Evolutionary conservation across 345 rosid species (phyloP).

Genomic region (Carallia brachiata): DNA sequence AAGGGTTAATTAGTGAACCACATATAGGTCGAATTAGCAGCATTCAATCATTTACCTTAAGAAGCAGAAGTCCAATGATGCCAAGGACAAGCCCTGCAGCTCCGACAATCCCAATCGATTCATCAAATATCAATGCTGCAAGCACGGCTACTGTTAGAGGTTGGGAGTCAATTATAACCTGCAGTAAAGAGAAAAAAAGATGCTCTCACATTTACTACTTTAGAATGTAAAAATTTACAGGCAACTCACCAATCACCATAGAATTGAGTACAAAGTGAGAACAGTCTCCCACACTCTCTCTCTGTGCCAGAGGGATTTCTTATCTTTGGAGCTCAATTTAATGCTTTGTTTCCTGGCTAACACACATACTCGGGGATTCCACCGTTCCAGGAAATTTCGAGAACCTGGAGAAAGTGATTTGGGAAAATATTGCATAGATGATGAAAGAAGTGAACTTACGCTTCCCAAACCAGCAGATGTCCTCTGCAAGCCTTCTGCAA

Average conservation of each 20-base stretch:
- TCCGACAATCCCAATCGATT: slow-evolving; percentile 77
- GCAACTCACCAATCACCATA: background rate
- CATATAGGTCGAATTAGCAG: background rate
- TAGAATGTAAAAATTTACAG: background rate
- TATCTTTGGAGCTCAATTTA: background rate
- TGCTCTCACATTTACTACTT: background rate
- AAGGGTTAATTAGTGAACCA: too few species aligned
- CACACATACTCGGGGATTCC: background rate
- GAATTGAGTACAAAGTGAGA: background rate
- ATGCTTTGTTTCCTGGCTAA: background rate
- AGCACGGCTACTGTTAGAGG: slow-evolving; percentile 88
- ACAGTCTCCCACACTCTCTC: background rate
- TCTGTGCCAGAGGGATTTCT: background rate
- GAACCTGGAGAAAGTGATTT: background rate
- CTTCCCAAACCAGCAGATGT: slow-evolving; percentile 97
- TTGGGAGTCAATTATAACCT: slow-evolving; percentile 95
- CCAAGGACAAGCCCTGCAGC: slow-evolving; percentile 80
- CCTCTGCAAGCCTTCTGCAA: slow-evolving; percentile 82
- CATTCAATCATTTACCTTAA: slow-evolving; percentile 51
- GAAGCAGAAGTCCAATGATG: slow-evolving; percentile 79
- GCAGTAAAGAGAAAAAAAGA: slow-evolving; percentile 16
- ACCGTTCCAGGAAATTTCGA: slow-evolving; percentile 3
- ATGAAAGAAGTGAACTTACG: slow-evolving; percentile 34
- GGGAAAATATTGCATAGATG: background rate
- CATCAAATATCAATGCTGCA: slow-evolving; percentile 75